A percentile compares a stretch with the other conserved stretches of the same genome.
These are phyloP conservation scores for Echinosophora koreensis DNA, from an alignment of 306 rosid genomes.

Conservation along the genomic window DNA sequence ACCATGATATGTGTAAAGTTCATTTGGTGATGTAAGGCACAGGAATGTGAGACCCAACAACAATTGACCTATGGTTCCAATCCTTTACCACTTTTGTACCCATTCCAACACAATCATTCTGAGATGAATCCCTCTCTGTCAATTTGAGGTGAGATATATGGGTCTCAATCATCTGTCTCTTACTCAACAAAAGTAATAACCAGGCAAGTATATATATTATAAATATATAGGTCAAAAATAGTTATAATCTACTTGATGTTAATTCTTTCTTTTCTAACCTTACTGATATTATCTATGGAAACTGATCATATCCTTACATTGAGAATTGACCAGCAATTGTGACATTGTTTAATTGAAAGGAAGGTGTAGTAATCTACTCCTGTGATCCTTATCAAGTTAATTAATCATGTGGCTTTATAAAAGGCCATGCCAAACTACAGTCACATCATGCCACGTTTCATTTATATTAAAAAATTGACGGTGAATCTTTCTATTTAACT, in stretches of 20 bases:
- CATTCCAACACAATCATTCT: constrained; percentile 79
- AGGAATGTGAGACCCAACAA: constrained; percentile 50
- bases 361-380: background rate
- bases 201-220: background rate
- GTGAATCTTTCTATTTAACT: no score
- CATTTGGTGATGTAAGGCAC: constrained; percentile 44
- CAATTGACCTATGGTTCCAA: constrained; percentile 60
- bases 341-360: constrained; percentile 27
- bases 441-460: background rate
- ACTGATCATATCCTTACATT: constrained; percentile 28
- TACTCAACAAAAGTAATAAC: constrained; percentile 50
- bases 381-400: background rate
- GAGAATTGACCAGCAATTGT: constrained; percentile 22
- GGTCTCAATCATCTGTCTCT: constrained; percentile 61
- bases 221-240: constrained; percentile 36
- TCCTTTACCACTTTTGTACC: constrained; percentile 59
- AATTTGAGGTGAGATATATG: constrained; percentile 45
- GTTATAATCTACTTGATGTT: constrained; percentile 1
- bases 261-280: background rate
- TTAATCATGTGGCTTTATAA: background rate
- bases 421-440: background rate
- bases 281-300: background rate
- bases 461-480: no score
- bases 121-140: constrained; percentile 54
- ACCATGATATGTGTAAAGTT: constrained; percentile 42